phyloP scores from a whole-genome alignment of 225 moss, liverwort and hornwort genomes.

The Marchantia polymorpha region DNA sequence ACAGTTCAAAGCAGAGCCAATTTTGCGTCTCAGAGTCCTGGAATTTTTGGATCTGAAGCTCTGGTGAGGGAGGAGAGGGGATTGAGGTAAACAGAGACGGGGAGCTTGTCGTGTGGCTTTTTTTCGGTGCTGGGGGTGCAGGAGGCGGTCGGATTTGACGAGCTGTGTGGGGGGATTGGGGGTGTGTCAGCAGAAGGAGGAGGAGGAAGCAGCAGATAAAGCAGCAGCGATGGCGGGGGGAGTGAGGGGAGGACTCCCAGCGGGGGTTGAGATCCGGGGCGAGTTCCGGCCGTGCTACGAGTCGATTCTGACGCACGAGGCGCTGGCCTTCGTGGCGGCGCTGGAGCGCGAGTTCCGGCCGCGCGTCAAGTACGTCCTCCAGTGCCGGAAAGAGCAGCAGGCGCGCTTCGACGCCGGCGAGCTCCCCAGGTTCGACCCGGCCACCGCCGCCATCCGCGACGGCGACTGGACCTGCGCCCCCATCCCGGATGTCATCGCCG shows the following conservation, averaged over 20 bases:
- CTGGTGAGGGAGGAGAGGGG: background rate
- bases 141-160: background rate
- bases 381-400: constrained; percentile 70
- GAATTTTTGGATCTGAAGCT: background rate
- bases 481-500: constrained; percentile 59
- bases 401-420: constrained; percentile 66
- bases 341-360: constrained; percentile 72
- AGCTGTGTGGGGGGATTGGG: no score
- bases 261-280: constrained; percentile 71
- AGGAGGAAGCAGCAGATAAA: no score
- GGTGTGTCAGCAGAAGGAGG: background rate
- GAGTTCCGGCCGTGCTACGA: constrained; percentile 39
- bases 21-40: no score
- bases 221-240: background rate
- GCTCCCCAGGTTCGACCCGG: constrained; percentile 66
- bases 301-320: constrained; percentile 52
- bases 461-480: constrained; percentile 52
- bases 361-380: constrained; percentile 59
- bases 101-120: background rate
- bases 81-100: background rate
- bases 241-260: constrained; percentile 29
- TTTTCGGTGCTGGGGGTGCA: background rate
- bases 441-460: constrained; percentile 57
- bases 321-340: constrained; percentile 59
- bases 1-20: no score